Conservation (phyloP, 1,284 basidiomycete genomes). For the Cryptococcus sp. region DNA sequence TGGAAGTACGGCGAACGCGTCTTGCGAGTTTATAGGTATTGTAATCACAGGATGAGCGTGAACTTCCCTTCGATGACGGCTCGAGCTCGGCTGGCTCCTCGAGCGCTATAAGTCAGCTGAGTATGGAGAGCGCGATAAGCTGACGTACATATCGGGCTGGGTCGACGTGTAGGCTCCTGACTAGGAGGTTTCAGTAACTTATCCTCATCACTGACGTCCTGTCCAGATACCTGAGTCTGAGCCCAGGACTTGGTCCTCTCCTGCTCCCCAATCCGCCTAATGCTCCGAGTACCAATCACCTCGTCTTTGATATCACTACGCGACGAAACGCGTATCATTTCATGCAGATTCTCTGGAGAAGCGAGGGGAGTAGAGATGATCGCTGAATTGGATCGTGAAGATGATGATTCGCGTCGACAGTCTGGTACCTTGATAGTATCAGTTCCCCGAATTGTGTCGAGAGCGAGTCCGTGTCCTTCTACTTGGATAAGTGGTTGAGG, state of each 20-base stretch:
- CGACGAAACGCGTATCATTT: too few relatives aligned
- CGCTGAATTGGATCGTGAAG: background rate
- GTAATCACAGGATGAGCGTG: too few relatives aligned
- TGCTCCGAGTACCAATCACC: background rate
- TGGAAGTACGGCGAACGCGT: background rate
- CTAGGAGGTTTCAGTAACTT: background rate
- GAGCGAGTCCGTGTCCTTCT: too few relatives aligned
- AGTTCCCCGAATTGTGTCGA: too few relatives aligned
- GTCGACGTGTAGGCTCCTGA: background rate
- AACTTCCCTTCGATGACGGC: too few relatives aligned
- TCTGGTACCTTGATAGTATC: too few relatives aligned
- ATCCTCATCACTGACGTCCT: background rate
- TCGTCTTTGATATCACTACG: background rate
- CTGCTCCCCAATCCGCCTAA: slow-evolving; percentile 6
- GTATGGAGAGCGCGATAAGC: too few relatives aligned
- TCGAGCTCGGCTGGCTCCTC: too few relatives aligned
- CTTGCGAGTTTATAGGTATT: background rate
- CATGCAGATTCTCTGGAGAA: too few relatives aligned
- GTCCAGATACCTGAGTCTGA: slow-evolving; percentile 7
- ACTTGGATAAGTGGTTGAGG: too few relatives aligned
- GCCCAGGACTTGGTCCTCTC: slow-evolving; percentile 25
- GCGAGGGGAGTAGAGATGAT: background rate
- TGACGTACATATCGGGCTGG: too few relatives aligned
- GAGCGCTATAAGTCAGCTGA: too few relatives aligned
- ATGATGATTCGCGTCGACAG: background rate